Evolutionary conservation across 2,329 filamentous ascomycete genomes (phyloP).

Genomic region (Fusarium sp.): DNA sequence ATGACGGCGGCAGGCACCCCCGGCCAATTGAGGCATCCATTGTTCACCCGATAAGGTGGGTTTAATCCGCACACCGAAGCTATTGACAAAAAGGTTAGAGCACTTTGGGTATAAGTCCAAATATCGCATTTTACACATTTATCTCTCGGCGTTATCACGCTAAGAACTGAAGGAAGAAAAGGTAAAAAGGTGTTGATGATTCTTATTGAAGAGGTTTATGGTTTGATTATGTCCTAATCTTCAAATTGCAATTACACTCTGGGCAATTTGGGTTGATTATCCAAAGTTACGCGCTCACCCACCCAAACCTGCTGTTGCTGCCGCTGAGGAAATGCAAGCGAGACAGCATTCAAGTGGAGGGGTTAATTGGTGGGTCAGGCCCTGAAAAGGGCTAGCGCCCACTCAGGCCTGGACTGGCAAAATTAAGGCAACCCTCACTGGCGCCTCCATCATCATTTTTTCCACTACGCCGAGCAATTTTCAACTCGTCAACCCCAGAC

Average conservation of each 20-base stretch:
- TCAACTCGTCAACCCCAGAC: conserved; percentile 61
- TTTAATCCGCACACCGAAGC: conserved; percentile 27
- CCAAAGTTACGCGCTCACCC: too few species aligned
- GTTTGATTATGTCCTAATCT: too few species aligned
- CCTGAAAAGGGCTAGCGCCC: conserved; percentile 57
- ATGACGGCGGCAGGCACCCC: conserved; percentile 30
- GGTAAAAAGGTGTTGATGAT: too few species aligned
- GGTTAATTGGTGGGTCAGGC: conserved; percentile 35
- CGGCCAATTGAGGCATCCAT: conserved; percentile 13
- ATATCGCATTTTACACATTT: neutral
- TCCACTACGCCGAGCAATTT: conserved; percentile 61
- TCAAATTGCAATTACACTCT: too few species aligned
- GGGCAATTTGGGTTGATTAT: too few species aligned
- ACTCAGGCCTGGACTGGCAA: conserved; percentile 58
- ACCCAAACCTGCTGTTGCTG: conserved; percentile 1
- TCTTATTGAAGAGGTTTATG: too few species aligned
- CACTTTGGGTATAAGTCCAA: neutral
- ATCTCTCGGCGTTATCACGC: too few species aligned
- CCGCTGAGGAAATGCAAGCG: conserved; percentile 31
- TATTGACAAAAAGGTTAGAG: conserved; percentile 9
- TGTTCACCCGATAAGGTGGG: neutral
- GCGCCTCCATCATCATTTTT: conserved; percentile 56
- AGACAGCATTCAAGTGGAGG: conserved; percentile 44
- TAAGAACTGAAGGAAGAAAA: too few species aligned
- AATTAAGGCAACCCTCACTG: conserved; percentile 62